Percentiles rank a stretch among this genome's conserved stretches.
Evolutionary conservation across 352 stramenopile species (phyloP).

Genomic region (Pseudoperonospora humuli): DNA sequence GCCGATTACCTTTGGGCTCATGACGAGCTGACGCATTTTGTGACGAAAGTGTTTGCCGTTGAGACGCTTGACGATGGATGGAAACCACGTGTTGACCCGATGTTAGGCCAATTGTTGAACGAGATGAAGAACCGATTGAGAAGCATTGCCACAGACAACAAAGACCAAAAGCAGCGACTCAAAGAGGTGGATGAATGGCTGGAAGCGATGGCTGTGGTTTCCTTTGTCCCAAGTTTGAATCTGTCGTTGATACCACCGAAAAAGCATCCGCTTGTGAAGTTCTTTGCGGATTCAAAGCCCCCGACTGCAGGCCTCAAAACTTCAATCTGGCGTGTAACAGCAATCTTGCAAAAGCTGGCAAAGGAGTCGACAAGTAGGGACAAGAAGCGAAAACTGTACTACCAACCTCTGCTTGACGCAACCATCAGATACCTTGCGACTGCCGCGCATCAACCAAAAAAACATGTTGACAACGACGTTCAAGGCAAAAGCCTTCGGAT

Average conservation of each 20-base stretch:
- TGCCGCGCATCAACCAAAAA: background rate
- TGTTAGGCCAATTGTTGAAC: conserved; percentile 3
- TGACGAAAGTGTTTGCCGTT: conserved; percentile 4
- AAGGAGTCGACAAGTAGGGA: background rate
- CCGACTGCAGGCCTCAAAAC: background rate
- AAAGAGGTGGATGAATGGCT: conserved; percentile 2
- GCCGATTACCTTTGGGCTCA: conserved; percentile 6
- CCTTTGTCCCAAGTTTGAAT: conserved; percentile 10
- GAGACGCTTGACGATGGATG: conserved; percentile 7
- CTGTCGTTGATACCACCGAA: conserved; percentile 9
- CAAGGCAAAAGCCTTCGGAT: no score
- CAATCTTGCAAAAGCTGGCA: background rate
- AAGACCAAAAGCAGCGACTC: conserved; percentile 3
- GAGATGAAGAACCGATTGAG: no score
- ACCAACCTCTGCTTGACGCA: conserved; percentile 8
- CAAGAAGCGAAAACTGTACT: conserved; percentile 5
- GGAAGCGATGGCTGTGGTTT: conserved; percentile 6
- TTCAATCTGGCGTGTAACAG: background rate
- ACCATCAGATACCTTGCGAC: conserved; percentile 4
- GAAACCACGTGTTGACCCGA: conserved; percentile 8
- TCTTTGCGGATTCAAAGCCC: background rate
- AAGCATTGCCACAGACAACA: no score
- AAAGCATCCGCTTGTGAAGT: background rate
- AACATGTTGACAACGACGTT: background rate
- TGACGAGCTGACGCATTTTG: conserved; percentile 6